Conservation (phyloP, 1,139 yeast species). For the Debaryomycetaceae sp. region DNA sequence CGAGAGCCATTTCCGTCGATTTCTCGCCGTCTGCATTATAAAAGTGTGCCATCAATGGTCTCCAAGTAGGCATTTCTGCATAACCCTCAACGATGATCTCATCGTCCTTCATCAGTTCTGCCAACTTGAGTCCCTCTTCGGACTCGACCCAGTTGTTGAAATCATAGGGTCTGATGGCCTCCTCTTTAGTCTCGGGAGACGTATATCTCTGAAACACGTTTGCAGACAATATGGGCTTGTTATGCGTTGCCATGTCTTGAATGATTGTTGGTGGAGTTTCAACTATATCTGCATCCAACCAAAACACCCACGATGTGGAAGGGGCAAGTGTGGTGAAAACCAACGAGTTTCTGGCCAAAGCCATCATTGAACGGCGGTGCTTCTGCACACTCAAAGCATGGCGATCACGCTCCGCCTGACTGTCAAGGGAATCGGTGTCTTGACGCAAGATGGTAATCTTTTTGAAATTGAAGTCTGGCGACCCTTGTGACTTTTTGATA, state of each 20-base stretch:
- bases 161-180: slow-evolving; percentile 83
- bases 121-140: slow-evolving; percentile 76
- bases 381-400: slow-evolving; percentile 73
- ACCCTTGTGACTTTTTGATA: slow-evolving; percentile 55
- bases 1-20: slow-evolving; percentile 70
- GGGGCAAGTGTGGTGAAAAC: slow-evolving; percentile 89
- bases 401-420: slow-evolving; percentile 76
- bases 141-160: slow-evolving; percentile 96
- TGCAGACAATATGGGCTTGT: slow-evolving; percentile 85
- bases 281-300: slow-evolving; percentile 93
- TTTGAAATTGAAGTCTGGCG: slow-evolving; percentile 60
- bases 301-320: slow-evolving; percentile 87
- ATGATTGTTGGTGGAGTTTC: slow-evolving; percentile 81
- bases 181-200: slow-evolving; percentile 54
- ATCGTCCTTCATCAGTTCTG: slow-evolving; percentile 69
- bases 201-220: slow-evolving; percentile 84
- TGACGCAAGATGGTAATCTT: slow-evolving; percentile 87
- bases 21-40: slow-evolving; percentile 63
- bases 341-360: slow-evolving; percentile 87
- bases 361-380: slow-evolving; percentile 86
- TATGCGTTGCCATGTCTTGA: slow-evolving; percentile 84
- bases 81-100: slow-evolving; percentile 94
- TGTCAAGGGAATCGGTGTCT: slow-evolving; percentile 71
- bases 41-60: slow-evolving; percentile 92
- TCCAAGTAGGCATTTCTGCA: slow-evolving; percentile 85